Base-by-base conservation (phyloP, 176 grass and related monocot genomes). In the Pharus latifolius region DNA sequence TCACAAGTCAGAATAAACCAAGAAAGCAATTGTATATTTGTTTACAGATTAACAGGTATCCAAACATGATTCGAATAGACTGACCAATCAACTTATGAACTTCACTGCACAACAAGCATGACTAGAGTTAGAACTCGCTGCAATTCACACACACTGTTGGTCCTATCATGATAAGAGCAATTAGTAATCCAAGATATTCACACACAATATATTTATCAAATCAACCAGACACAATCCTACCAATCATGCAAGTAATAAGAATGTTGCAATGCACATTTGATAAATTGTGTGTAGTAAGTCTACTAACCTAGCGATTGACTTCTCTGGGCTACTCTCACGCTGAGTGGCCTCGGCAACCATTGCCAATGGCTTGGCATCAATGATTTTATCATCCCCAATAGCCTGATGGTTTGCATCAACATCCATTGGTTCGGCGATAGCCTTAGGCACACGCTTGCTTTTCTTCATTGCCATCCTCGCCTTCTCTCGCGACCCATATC, bases 401-500 rank as follows among this genome's bases (percentile, higher is more conserved):
- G 40, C 72, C 54, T 71, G 34, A 83, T 42, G 60, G 24, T 80
- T 56, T 16, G 47, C 67, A 59, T 69, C 81, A 3, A 71, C 8
- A 9, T 73, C 74, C 63, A 85, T 85, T 72, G 87, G 70, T 67
- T 59, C 63, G 63, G 49, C 27, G 20, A 80, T 54, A 67, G 72
- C 49, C 75, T 65, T 91, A 37, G 75, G 28, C 16, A 73, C 55
- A 12, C 69, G 84, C 37, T 26, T 84, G 56, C 84, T 69, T 66
- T 75, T 90, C 83, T 83, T 94, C 84, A 84, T 54, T 17, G 87
- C 78, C 63, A 84, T 53, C 52, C 88, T 88, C 5, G 78, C 75
- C 82, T 87, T 94, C 65, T 91, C 87, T 67, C 87, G 89, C 47
- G 95, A 94, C 24, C 89, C 82, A 57, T 80, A 94, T 50, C 95